phyloP scores from a whole-genome alignment of 306 rosid genomes.

The Prunus fruticosa region DNA sequence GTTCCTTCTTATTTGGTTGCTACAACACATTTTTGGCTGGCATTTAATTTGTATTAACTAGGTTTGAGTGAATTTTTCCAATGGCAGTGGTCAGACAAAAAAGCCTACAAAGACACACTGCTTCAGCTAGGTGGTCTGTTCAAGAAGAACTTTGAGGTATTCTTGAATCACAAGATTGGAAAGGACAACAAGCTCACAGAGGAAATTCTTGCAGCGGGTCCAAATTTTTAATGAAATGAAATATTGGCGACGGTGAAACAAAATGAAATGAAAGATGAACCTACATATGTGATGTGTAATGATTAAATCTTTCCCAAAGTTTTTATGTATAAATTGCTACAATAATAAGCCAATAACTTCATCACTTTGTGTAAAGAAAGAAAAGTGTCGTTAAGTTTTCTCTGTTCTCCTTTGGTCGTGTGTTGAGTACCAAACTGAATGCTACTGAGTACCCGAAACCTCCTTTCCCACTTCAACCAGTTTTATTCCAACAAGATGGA shows the following conservation, averaged over 20 bases:
- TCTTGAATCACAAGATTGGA: conserved; percentile 58
- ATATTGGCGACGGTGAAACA: neutral
- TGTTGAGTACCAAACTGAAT: too few relatives aligned
- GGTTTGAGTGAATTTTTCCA: neutral
- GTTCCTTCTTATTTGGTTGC: neutral
- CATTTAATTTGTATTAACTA: neutral
- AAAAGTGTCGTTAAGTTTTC: neutral
- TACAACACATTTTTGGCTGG: neutral
- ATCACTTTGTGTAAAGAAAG: neutral
- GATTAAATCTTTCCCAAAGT: neutral
- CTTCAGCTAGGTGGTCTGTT: conserved; percentile 68
- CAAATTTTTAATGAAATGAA: conserved; percentile 40
- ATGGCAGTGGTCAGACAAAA: conserved; percentile 75
- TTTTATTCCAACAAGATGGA: too few relatives aligned
- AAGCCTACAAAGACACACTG: conserved; percentile 47
- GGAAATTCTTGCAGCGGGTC: conserved; percentile 85
- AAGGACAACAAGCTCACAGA: conserved; percentile 51
- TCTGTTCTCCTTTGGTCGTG: neutral
- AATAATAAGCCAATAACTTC: neutral
- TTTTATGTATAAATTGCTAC: neutral
- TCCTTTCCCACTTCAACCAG: too few relatives aligned
- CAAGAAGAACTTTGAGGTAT: conserved; percentile 70
- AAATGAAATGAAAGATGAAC: neutral
- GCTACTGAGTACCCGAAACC: too few relatives aligned
- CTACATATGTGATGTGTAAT: neutral